Percentiles rank a stretch among this genome's conserved stretches.
Conservation (phyloP, 176 grass and related monocot species). For the Themeda triandra region DNA sequence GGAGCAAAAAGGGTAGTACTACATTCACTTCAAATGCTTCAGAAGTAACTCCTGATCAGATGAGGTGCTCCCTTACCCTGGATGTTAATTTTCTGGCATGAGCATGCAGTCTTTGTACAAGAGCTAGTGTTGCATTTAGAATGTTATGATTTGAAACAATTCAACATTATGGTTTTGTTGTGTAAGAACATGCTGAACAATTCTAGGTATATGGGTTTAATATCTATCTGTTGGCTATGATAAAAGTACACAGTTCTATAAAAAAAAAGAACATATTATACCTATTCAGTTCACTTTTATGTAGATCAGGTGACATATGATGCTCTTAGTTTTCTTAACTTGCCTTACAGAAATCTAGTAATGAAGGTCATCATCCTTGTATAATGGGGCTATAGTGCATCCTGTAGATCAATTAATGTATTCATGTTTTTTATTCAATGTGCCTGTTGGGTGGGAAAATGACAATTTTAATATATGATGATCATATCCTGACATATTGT, state of each 20-base stretch:
- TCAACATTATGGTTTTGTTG: constrained; percentile 11
- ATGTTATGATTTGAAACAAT: constrained; percentile 1
- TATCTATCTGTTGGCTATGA: neutral
- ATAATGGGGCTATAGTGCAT: neutral
- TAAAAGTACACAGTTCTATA: neutral
- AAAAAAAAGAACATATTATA: neutral
- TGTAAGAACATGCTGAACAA: constrained; percentile 4
- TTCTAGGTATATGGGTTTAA: neutral
- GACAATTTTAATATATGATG: neutral
- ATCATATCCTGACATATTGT: constrained; percentile 18
- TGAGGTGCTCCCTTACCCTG: constrained; percentile 60
- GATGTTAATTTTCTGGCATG: constrained; percentile 18
- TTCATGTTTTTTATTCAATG: neutral
- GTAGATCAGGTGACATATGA: neutral
- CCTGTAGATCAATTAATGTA: neutral
- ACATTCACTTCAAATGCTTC: constrained; percentile 70
- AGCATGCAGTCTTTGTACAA: neutral
- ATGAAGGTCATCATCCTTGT: neutral
- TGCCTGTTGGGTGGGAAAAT: neutral
- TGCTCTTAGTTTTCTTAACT: constrained; percentile 14
- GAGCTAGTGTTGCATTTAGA: neutral
- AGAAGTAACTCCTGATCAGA: constrained; percentile 93
- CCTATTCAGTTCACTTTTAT: neutral
- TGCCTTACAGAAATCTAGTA: neutral
- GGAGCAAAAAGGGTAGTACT: constrained; percentile 67